Evolutionary conservation across 2,329 filamentous ascomycete species (phyloP), one percentile per base, ranked within the genome.

Genomic region (Pestalotiopsis sp.): DNA sequence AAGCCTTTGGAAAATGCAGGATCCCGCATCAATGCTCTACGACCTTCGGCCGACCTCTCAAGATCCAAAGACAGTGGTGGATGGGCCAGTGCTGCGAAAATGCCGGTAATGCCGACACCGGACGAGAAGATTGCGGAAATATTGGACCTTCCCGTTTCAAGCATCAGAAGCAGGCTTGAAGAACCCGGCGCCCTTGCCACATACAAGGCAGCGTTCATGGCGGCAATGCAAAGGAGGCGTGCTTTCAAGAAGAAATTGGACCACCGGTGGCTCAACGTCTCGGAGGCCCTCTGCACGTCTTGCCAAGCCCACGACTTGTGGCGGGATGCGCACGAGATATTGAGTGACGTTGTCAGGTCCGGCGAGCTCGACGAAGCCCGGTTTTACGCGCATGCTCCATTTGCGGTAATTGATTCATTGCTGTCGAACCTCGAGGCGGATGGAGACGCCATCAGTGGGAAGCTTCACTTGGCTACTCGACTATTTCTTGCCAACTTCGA

Each of bases 311-410:
- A 68, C 13, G 75, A 72, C 6, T 73, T 72, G 64, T 75, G 77
- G 69, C 73, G 79, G 1, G 76, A 79, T 9, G 81, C 81, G 1
- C 71, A 73, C 36, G 70, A 69, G 3, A 72, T 83, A 3, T 71
- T 84, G 4, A 66, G 49, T 27, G 62, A 70, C 4, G 73, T 78
- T 5, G 52, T 80, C 4, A 59, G 61, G 2, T 67, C 72, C 13
- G 76, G 76, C 0, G 69, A 74, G 4, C 64, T 83, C 1, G 70
- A 76, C 17, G 79, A 81, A 69, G 72, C 65, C 7, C 69, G 74
- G 14, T 84, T 79, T 60, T 78, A 79, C 64, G 75, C 73, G n/a
- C 77, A 81, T 69, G 64, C 78, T 0, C 82, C 82, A 7, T 57
- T 80, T 2, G 20, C 71, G 1, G 71, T 83, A 11, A 77, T 84